These are phyloP conservation scores for Spatholobus suberectus DNA, from an alignment of 306 rosid genomes.

Conservation along the genomic window DNA sequence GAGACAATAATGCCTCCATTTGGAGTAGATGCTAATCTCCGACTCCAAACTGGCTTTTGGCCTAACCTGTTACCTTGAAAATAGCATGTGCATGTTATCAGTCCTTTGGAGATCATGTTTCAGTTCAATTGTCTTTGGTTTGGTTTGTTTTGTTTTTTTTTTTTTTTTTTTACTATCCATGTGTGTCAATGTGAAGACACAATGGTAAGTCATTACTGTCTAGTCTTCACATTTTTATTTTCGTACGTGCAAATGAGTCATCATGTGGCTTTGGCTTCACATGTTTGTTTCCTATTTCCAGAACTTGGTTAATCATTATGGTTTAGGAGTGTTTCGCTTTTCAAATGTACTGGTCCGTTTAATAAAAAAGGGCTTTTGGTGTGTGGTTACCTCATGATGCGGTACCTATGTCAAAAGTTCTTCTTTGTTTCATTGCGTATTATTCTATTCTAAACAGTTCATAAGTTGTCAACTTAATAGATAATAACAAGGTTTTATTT, in stretches of 20 bases:
- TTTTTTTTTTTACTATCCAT: too few species aligned
- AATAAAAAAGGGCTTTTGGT: background rate
- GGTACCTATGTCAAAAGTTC: background rate
- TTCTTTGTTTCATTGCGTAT: background rate
- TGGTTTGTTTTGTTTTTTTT: background rate
- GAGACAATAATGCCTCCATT: conserved; percentile 20
- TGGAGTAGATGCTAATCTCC: conserved; percentile 28
- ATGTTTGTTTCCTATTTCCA: background rate
- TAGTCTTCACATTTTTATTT: background rate
- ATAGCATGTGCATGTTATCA: background rate
- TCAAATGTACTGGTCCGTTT: background rate
- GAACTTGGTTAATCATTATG: background rate
- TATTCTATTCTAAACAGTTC: background rate
- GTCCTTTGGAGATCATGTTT: background rate
- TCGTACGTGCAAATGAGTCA: background rate
- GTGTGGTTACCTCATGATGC: background rate
- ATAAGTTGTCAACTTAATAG: background rate
- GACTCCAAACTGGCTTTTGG: conserved; percentile 24
- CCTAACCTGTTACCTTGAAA: conserved; percentile 7
- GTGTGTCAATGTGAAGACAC: too few species aligned
- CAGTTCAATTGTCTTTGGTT: background rate
- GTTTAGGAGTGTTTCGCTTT: background rate
- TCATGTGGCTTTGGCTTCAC: background rate
- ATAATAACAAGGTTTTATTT: background rate
- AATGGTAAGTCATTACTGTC: background rate